phyloP scores from a whole-genome alignment of 2,329 filamentous ascomycete species.

The Curvularia eragrostidis region DNA sequence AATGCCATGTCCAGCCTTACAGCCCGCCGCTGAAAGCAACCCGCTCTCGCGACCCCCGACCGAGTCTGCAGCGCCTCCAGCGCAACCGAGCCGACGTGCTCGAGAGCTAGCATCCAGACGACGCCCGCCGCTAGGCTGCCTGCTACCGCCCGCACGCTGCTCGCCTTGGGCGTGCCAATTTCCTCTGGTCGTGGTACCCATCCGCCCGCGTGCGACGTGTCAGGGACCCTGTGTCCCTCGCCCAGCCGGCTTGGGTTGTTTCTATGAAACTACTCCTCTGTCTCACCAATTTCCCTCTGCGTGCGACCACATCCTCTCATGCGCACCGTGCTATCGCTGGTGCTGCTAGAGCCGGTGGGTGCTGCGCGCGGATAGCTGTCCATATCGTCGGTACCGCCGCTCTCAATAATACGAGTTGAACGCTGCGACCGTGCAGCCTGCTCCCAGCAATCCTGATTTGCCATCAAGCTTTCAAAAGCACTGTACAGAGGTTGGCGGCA shows the following conservation, averaged over 20 bases:
- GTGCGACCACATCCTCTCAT: not conserved
- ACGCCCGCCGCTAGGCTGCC: not conserved
- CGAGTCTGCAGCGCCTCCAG: constrained; percentile 2
- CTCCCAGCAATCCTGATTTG: constrained; percentile 4
- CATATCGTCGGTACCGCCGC: constrained; percentile 11
- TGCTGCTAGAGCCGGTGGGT: not conserved
- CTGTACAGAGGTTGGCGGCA: constrained; percentile 6
- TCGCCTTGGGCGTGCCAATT: not conserved
- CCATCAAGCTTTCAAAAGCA: constrained; percentile 12
- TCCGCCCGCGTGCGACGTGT: constrained; percentile 7
- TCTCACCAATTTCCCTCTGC: constrained; percentile 12
- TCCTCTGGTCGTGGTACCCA: constrained; percentile 17
- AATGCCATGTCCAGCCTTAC: constrained; percentile 5
- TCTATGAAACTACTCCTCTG: constrained; percentile 17
- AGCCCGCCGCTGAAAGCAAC: not conserved
- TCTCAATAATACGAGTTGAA: constrained; percentile 16
- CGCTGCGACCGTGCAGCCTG: constrained; percentile 18
- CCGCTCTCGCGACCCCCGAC: not conserved
- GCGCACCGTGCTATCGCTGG: not conserved
- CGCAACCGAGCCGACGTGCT: constrained; percentile 4
- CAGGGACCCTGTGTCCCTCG: constrained; percentile 15
- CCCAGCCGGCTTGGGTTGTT: constrained; percentile 3
- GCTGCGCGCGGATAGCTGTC: constrained; percentile 2
- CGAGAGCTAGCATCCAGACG: not conserved
- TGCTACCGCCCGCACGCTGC: too few species aligned